Base-by-base conservation (phyloP, 2,329 filamentous ascomycete genomes). In the Phaeosphaeriaceae sp. region DNA sequence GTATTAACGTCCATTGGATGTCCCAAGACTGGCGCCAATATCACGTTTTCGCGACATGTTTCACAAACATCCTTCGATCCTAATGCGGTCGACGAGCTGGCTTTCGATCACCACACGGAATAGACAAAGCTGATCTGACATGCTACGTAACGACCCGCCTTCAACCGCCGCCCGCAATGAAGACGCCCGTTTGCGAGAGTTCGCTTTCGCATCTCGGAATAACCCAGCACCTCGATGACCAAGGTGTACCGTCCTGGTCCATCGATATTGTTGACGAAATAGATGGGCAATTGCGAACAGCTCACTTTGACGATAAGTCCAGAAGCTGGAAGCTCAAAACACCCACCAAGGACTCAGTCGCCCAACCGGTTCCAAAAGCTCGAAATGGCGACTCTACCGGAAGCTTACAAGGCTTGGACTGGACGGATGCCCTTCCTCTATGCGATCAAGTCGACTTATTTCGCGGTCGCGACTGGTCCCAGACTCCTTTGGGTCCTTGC, bases 231-330 rank as follows among this genome's bases (percentile, higher is more conserved):
- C 13, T 7, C 17, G 21, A 57, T 19, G n/a, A 33, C 15, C 19
- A 53, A 27, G 51, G 49, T 27, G 27, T 47, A 19, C 33, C 33
- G 24, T 10, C 17, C 2, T 55, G 48, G 44, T 46, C 22, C 9
- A 55, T 58, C 24, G 36, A 58, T 2, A 33, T 53, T 25, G n/a
- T 52, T 20, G n/a, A n/a, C 17, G 40, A 55, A 17, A 44, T 48
- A 11, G 48, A 25, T 46, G 24, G 31, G 11, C 31, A 21, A 4
- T 21, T 33, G 17, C 44, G 33, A n/a, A 33, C 46, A 24, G 56
- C 52, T n/a, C 20, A 19, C n/a, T 55, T 52, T 21, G 52, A 58
- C n/a, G 31, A 21, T 15, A n/a, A 49, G 21, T 33, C 41, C 17
- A 36, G 44, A 42, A 20, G 1, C 40, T 58, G 52, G 52, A 58